A percentile compares a stretch with the other conserved stretches of the same genome.
Conservation (phyloP, 768 basidiomycete genomes). For the Termitomyces heimii region DNA sequence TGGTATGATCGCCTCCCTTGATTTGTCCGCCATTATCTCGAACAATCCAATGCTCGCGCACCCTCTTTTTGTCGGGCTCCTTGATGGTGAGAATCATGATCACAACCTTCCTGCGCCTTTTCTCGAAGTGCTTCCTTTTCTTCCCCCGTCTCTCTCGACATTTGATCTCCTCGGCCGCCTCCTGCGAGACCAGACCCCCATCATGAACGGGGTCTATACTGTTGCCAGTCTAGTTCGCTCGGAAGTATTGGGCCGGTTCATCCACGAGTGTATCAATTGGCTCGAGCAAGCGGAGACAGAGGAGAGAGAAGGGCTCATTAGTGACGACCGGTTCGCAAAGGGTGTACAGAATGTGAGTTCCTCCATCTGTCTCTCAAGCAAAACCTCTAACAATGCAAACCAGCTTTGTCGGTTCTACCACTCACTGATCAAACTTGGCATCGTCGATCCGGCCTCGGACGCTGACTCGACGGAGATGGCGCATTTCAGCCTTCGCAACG, state of each 20-base stretch:
- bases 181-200: conserved; percentile 52
- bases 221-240: conserved; percentile 58
- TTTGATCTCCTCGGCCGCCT: conserved; percentile 71
- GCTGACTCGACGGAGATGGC: conserved; percentile 72
- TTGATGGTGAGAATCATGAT: conserved; percentile 31
- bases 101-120: conserved; percentile 40
- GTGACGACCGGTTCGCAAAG: conserved; percentile 68
- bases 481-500: conserved; percentile 67
- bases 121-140: conserved; percentile 55
- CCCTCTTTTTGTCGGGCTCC: conserved; percentile 55
- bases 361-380: background rate
- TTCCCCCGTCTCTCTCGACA: conserved; percentile 68
- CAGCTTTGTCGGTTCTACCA: conserved; percentile 75
- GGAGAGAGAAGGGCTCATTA: conserved; percentile 60
- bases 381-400: background rate
- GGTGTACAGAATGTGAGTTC: conserved; percentile 63
- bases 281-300: conserved; percentile 66
- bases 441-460: conserved; percentile 61
- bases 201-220: conserved; percentile 40
- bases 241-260: conserved; percentile 66
- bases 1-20: conserved; percentile 58
- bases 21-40: conserved; percentile 60
- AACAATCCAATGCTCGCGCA: conserved; percentile 68
- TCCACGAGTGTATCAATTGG: conserved; percentile 65
- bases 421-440: conserved; percentile 59